A percentile compares a stretch with the other conserved stretches of the same genome.
These are phyloP conservation scores for Phialocephala sp. DNA, from an alignment of 2,329 filamentous ascomycete species.

Conservation along the genomic window DNA sequence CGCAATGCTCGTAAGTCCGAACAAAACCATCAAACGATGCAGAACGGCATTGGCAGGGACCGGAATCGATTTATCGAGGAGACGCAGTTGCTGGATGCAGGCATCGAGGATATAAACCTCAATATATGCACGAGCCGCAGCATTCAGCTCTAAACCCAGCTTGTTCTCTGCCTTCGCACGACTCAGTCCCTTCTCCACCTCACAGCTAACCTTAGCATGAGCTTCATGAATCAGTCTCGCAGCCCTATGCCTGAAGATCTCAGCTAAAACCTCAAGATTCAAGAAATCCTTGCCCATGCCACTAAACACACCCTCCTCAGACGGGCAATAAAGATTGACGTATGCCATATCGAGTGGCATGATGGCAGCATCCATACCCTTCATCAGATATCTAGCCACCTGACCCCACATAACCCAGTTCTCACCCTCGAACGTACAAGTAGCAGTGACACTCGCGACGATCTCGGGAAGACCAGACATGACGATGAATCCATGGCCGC, in stretches of 20 bases:
- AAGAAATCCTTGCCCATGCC: slow-evolving; percentile 14
- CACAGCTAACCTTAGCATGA: slow-evolving; percentile 7
- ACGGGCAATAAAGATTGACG: slow-evolving; percentile 8
- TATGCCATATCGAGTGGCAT: slow-evolving; percentile 25
- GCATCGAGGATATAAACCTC: slow-evolving; percentile 39
- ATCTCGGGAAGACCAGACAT: slow-evolving; percentile 44
- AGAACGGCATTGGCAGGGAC: slow-evolving; percentile 24
- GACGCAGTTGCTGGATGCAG: slow-evolving; percentile 26
- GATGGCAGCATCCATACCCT: slow-evolving; percentile 18
- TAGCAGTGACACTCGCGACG: slow-evolving; percentile 38
- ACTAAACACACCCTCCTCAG: neutral
- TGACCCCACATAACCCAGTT: slow-evolving; percentile 50
- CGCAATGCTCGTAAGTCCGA: slow-evolving; percentile 33
- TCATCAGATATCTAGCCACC: slow-evolving; percentile 39
- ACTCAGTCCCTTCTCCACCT: neutral
- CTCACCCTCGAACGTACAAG: slow-evolving; percentile 47
- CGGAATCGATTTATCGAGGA: slow-evolving; percentile 12
- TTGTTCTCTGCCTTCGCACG: slow-evolving; percentile 17
- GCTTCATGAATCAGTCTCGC: slow-evolving; percentile 7
- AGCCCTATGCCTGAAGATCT: slow-evolving; percentile 24
- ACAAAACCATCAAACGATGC: slow-evolving; percentile 27
- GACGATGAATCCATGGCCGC: slow-evolving; percentile 47
- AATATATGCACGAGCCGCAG: slow-evolving; percentile 31
- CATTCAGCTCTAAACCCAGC: slow-evolving; percentile 8
- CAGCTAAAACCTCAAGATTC: slow-evolving; percentile 1